Evolutionary conservation across 2,329 filamentous ascomycete species (phyloP), one percentile per base, ranked within the genome.

Genomic region (Curvularia sp.): DNA sequence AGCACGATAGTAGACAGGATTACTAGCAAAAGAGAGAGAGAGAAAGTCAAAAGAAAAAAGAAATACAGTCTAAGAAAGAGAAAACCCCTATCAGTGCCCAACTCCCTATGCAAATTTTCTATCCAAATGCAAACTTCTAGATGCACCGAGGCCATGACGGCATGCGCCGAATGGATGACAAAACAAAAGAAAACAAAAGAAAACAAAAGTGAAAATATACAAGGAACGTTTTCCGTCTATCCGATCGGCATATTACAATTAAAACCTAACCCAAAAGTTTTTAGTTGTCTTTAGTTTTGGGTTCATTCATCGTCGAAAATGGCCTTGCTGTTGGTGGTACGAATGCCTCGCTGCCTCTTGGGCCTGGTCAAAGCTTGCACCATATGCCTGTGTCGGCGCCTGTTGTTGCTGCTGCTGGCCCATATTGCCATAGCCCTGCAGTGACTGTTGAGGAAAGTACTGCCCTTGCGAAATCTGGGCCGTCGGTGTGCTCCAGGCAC

Each of bases 401-500:
- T 34, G n/a, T 27, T 57, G 55, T 36, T 55, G 55, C 28, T 57
- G 54, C n/a, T 57, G 54, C 21, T 53, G 55, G 13, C 34, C 45
- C 50, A 57, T 49, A 2, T 57, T 57, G 13, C 71, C 69, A 45
- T 77, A 75, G 8, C 72, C 62, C 53, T 72, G 39, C 15, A 27
- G n/a, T 5, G 50, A 48, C 46, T 66, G 65, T 25, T 63, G 66
- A n/a, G 52, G 58, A 34, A 73, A 74, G 46, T 70, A 73, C 36
- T 66, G 69, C 10, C 64, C 65, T 27, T 70, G 71, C 57, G 70
- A 64, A 18, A 64, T 62, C 36, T 70, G 68, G 18, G 70, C 66
- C 39, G 64, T 69, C 5, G 70, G 71, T 3, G 70, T 60, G 1
- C 55, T 62, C 72, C 73, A 76, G 18, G 61, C 66, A 21, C 69